Base-by-base conservation (phyloP, 768 basidiomycete genomes). In the Serendipita indica region DNA sequence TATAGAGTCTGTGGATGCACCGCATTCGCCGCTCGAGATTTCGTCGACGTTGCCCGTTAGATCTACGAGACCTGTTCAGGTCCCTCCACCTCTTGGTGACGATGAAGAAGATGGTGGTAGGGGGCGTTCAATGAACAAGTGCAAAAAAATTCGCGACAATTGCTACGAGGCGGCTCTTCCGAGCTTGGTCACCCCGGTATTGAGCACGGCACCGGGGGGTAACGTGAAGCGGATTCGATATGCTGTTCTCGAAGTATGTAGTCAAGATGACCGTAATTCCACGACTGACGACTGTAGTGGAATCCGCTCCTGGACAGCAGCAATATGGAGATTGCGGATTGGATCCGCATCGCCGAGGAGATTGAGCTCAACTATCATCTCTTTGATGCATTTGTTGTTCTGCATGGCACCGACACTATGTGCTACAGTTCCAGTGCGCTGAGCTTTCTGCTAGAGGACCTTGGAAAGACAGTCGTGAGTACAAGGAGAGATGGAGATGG, bases 401-500 rank as follows among this genome's bases (percentile, higher is more conserved):
- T 94, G 18, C 91, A 94, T 66, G 91, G 91, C 33, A 90, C 88
- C 7, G 92, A 94, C 66, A 91, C 88, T 1, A 91, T 92, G 87
- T 81, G 82, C 16, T 93, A 90, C 69, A 84, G 85, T 5, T 81
- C 90, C 5, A 90, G 89, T 52, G 89, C 91, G 2, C 75, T 94
- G 34, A 87, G 86, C 66, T 97, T 96, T 69, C 71, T 97, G 58
- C 76, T 97, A 4, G 91, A 96, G 71, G 90, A 96, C 63, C 77
- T 97, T 2, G 89, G 90, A 49, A 92, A 90, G 72, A 91, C 89
- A 1, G 85, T 92, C 65, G 87, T 89, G 74, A 34, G 74, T 63
- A 14, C 58, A 33, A 12, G 34, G 30, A 37, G 12, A 37, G 18
- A 25, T 43, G 12, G 25, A 22, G 22, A 5, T 14, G 28, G n/a